Evolutionary conservation across 2,329 filamentous ascomycete species (phyloP).

Genomic region (Xylariaceae sp.): DNA sequence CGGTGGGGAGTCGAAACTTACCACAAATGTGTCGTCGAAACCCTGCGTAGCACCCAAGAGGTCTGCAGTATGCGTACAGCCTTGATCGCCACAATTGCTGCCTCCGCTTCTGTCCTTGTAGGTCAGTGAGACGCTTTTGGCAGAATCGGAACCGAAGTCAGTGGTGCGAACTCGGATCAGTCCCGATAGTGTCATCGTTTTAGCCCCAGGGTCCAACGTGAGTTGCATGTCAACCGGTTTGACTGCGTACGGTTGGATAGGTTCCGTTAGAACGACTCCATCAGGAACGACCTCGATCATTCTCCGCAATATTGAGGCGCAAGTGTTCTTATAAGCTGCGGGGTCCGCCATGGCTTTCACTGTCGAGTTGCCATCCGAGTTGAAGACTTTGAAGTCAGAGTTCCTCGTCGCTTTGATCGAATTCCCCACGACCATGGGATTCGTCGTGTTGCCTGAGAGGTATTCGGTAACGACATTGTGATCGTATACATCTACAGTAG

Average conservation of each 20-base stretch:
- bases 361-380: conserved; percentile 51
- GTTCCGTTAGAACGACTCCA: conserved; percentile 45
- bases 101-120: conserved; percentile 53
- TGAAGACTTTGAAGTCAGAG: conserved; percentile 53
- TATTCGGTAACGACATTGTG: conserved; percentile 55
- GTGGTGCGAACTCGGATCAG: conserved; percentile 55
- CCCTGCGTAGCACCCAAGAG: conserved; percentile 47
- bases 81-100: conserved; percentile 37
- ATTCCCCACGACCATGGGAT: conserved; percentile 51
- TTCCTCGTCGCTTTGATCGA: conserved; percentile 42
- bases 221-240: conserved; percentile 56
- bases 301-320: conserved; percentile 48
- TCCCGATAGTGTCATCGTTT: conserved; percentile 46
- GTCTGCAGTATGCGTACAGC: conserved; percentile 42
- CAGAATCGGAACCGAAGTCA: conserved; percentile 36
- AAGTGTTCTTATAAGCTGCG: conserved; percentile 42
- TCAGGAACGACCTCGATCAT: conserved; percentile 58
- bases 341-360: conserved; percentile 43
- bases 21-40: conserved; percentile 57
- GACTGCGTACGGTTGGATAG: conserved; percentile 51
- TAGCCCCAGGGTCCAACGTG: conserved; percentile 45
- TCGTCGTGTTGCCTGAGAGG: conserved; percentile 46
- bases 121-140: conserved; percentile 45
- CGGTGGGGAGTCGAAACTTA: conserved; percentile 28
- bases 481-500: conserved; percentile 47